Conservation (phyloP, 257 asterid genomes). For the Sherardia arvensis region DNA sequence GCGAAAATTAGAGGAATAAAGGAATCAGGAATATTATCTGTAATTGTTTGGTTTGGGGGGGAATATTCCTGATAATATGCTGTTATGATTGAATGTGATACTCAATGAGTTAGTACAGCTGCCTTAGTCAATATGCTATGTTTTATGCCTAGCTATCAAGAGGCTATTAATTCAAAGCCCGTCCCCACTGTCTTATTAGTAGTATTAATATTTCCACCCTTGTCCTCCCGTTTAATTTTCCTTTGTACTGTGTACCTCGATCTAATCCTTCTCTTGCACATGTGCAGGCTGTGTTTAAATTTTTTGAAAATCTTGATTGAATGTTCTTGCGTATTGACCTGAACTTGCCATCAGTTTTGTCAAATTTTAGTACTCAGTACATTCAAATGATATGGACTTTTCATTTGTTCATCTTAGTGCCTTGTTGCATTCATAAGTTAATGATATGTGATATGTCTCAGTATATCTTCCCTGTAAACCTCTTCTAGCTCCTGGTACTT, state of each 20-base stretch:
- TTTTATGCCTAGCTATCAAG: neutral
- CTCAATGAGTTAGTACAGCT: neutral
- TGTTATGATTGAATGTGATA: neutral
- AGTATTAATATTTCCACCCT: neutral
- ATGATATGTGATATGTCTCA: neutral
- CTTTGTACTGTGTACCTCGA: neutral
- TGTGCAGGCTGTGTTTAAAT: neutral
- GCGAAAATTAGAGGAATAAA: neutral
- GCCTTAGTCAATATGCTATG: neutral
- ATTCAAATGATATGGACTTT: neutral
- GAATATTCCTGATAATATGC: slow-evolving; percentile 15
- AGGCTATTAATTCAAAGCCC: neutral
- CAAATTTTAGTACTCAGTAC: neutral
- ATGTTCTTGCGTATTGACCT: neutral
- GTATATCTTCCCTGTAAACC: neutral
- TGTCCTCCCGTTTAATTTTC: neutral
- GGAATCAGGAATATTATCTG: slow-evolving; percentile 11
- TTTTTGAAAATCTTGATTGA: neutral
- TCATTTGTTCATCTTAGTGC: neutral
- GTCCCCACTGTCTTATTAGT: slow-evolving; percentile 1
- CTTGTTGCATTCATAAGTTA: neutral
- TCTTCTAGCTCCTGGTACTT: neutral
- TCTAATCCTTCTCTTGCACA: neutral
- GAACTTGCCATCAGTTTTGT: neutral
- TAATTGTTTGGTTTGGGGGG: neutral